A percentile compares a stretch with the other conserved stretches of the same genome.
Evolutionary conservation across 441 rosid genomes (phyloP).

Genomic region (Breynia disticha): DNA sequence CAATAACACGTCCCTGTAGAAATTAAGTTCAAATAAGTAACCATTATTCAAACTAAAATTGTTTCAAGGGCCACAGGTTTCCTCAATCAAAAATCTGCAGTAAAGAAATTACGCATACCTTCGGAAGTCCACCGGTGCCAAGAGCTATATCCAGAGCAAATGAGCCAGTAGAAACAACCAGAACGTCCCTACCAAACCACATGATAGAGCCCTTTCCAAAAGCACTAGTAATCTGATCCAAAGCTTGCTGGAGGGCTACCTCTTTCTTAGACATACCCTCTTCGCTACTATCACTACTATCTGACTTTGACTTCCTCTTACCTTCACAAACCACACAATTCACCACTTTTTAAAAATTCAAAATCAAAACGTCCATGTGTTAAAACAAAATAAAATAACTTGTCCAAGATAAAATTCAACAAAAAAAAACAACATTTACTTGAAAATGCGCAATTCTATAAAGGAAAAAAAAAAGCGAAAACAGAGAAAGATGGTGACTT

Average conservation of each 20-base stretch:
- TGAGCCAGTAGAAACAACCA: conserved; percentile 81
- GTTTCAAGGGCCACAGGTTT: neutral
- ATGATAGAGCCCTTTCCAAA: conserved; percentile 90
- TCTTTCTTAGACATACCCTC: conserved; percentile 79
- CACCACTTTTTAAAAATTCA: neutral
- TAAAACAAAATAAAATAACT: too few relatives aligned
- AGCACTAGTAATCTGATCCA: conserved; percentile 71
- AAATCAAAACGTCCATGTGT: too few relatives aligned
- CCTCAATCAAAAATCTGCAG: neutral
- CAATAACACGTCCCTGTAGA: conserved; percentile 88
- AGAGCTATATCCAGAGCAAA: conserved; percentile 76
- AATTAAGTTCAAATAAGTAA: conserved; percentile 17
- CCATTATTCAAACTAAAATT: conserved; percentile 4
- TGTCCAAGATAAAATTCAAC: too few relatives aligned
- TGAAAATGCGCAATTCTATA: neutral
- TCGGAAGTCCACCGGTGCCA: conserved; percentile 93
- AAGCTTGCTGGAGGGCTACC: conserved; percentile 74
- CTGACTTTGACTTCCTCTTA: conserved; percentile 58
- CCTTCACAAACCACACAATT: conserved; percentile 26
- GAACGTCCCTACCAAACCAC: conserved; percentile 91
- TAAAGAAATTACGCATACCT: conserved; percentile 32
- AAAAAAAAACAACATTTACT: too few relatives aligned
- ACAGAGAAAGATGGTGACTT: conserved; percentile 4
- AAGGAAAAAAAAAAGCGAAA: neutral
- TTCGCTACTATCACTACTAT: conserved; percentile 59